Base-by-base conservation (phyloP, 257 asterid species). In the Fraxinus cuspidata region DNA sequence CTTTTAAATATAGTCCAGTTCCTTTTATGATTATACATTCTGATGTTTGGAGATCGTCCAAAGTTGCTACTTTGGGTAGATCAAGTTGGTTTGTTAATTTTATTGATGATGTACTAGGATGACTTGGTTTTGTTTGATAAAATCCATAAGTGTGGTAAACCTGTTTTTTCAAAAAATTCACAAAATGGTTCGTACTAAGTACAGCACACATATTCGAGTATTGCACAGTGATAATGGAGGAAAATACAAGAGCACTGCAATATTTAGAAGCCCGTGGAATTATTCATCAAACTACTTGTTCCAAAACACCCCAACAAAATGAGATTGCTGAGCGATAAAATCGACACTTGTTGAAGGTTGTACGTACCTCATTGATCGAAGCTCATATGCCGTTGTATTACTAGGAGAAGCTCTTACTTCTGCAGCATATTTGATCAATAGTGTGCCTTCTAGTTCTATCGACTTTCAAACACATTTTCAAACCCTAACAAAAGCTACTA, bases 201-300 rank as follows among this genome's bases (percentile, higher is more conserved):
- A 38, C 38, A 35, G 6, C 8, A 35, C 38, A 35, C 0, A 6
- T 5, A 35, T 35, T 35, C 1, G 38, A 0, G 44, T 9, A 8
- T 10, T 38, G 13, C 15, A 1, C 1, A 9, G 13, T 10, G 44
- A 38, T 1, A 38, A 9, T 38, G 44, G 44, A 7, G 44, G 13
- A 38, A 13, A 38, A 38, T 38, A 38, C 13, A 8, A 9, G 0
- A 38, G 44, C 9, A 1, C 10, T 66, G 10, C 5, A 65, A 2
- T 66, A 28, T 44, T 18, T 76, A 18, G 66, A 64, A n/a, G 16
- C 25, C 2, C 34, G 27, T 56, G 44, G 11, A 5, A 19, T 42
- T 3, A 53, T 77, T 77, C 69, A 70, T 49, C 76, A 69, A 15
- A 53, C 42, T 0, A 53, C 53, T n/a, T 69, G 32, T 7, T 56